phyloP scores from a whole-genome alignment of 768 basidiomycete species.

The Calvatia gigantea region DNA sequence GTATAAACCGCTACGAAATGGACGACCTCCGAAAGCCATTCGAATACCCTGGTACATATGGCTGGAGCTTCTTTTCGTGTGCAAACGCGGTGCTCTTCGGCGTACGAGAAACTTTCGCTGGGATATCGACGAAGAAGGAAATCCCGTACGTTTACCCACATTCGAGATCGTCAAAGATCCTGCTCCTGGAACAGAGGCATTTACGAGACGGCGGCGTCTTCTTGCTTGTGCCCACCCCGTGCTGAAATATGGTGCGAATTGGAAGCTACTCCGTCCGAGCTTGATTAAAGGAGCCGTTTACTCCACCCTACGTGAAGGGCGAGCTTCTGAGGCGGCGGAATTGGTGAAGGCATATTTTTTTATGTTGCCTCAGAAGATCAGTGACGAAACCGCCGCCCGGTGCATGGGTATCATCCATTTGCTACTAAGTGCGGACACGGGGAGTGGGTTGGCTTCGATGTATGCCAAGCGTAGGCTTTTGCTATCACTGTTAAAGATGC shows the following conservation, averaged over 20 bases:
- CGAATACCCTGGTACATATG: conserved; percentile 47
- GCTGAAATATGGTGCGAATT: background rate
- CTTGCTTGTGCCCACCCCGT: conserved; percentile 17
- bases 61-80: conserved; percentile 36
- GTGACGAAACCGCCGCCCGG: conserved; percentile 25
- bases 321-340: conserved; percentile 34
- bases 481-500: conserved; percentile 38
- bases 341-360: conserved; percentile 48
- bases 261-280: background rate
- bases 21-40: background rate
- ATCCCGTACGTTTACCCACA: background rate
- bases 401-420: conserved; percentile 58
- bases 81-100: conserved; percentile 30
- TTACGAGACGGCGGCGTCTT: conserved; percentile 14
- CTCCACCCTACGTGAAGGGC: conserved; percentile 40
- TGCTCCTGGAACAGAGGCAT: conserved; percentile 6
- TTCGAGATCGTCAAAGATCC: conserved; percentile 1
- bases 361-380: conserved; percentile 41
- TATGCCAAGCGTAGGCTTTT: conserved; percentile 42
- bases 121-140: background rate
- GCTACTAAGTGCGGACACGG: conserved; percentile 24
- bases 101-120: conserved; percentile 14
- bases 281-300: conserved; percentile 27
- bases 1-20: conserved; percentile 11
- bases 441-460: conserved; percentile 38